Conservation (phyloP, 2,329 filamentous ascomycete genomes). For the Neonectria faginata region DNA sequence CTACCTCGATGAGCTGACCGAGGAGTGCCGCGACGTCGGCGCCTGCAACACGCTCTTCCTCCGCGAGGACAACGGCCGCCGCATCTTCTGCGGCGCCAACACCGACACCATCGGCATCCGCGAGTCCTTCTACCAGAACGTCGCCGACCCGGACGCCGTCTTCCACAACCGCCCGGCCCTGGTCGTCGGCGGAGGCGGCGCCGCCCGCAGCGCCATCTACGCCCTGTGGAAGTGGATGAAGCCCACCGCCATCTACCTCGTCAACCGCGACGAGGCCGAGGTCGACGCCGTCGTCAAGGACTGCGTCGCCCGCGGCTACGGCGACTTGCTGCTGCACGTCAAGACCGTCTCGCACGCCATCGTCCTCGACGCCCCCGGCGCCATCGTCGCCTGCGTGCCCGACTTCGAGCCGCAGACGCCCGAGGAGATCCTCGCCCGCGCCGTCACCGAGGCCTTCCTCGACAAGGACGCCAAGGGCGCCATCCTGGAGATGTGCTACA, state of each 20-base stretch:
- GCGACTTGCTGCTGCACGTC: conserved; percentile 71
- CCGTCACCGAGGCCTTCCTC: conserved; percentile 63
- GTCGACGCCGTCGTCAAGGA: conserved; percentile 75
- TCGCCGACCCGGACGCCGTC: conserved; percentile 55
- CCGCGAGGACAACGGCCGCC: conserved; percentile 60
- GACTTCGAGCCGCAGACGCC: conserved; percentile 77
- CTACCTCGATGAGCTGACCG: conserved; percentile 78
- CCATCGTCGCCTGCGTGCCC: conserved; percentile 80
- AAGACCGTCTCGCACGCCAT: conserved; percentile 70
- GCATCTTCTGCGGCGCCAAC: conserved; percentile 77
- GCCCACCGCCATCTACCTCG: conserved; percentile 77
- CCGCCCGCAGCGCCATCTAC: conserved; percentile 82
- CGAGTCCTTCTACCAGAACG: conserved; percentile 74
- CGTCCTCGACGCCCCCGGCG: conserved; percentile 68
- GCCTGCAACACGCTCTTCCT: conserved; percentile 85
- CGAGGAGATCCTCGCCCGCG: conserved; percentile 70
- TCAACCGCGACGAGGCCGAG: conserved; percentile 78
- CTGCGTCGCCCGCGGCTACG: conserved; percentile 69
- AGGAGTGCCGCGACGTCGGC: conserved; percentile 78
- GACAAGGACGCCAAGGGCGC: conserved; percentile 69
- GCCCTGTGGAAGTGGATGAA: conserved; percentile 77
- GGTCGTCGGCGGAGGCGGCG: conserved; percentile 82
- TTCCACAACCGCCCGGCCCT: conserved; percentile 74
- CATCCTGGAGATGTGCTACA: conserved; percentile 87
- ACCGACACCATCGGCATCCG: conserved; percentile 84